phyloP scores from a whole-genome alignment of 2,329 filamentous ascomycete genomes.

The Fusarium sp. region DNA sequence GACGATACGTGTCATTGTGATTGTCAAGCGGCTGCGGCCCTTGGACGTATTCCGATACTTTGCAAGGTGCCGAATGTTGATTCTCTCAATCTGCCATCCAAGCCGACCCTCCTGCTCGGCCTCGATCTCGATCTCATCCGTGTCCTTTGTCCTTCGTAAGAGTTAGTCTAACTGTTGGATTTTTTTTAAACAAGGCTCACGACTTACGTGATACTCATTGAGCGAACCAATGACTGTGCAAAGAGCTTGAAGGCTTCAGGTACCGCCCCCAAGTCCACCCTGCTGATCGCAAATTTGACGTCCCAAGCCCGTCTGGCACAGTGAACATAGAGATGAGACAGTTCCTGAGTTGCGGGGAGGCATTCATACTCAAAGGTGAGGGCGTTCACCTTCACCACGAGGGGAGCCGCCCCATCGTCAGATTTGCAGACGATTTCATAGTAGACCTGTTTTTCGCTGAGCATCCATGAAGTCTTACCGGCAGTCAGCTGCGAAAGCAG shows the following conservation, averaged over 20 bases:
- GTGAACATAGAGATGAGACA: constrained; percentile 44
- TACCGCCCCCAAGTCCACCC: constrained; percentile 14
- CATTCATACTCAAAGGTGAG: constrained; percentile 39
- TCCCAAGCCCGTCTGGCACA: constrained; percentile 49
- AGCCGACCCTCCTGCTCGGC: constrained; percentile 7
- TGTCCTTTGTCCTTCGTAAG: constrained; percentile 17
- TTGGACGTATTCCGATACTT: constrained; percentile 30
- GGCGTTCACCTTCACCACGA: constrained; percentile 45
- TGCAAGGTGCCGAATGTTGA: constrained; percentile 38
- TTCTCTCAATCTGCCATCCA: constrained; percentile 26
- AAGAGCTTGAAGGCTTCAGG: constrained; percentile 32
- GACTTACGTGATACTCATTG: constrained; percentile 43
- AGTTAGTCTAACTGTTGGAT: constrained; percentile 6
- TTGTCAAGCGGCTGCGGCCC: constrained; percentile 32
- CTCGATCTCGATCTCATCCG: constrained; percentile 33
- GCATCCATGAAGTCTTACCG: constrained; percentile 34
- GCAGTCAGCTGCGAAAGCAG: constrained; percentile 23
- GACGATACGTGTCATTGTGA: constrained; percentile 41
- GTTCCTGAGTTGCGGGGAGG: constrained; percentile 27
- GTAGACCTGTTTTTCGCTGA: constrained; percentile 28
- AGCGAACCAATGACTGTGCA: constrained; percentile 35
- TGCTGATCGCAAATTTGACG: constrained; percentile 41
- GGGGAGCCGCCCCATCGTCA: background rate
- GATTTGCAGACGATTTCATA: constrained; percentile 45
- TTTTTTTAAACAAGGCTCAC: background rate